A percentile compares a stretch with the other conserved stretches of the same genome.
phyloP scores from a whole-genome alignment of 345 rosid genomes.

The Gossypium arboreum region DNA sequence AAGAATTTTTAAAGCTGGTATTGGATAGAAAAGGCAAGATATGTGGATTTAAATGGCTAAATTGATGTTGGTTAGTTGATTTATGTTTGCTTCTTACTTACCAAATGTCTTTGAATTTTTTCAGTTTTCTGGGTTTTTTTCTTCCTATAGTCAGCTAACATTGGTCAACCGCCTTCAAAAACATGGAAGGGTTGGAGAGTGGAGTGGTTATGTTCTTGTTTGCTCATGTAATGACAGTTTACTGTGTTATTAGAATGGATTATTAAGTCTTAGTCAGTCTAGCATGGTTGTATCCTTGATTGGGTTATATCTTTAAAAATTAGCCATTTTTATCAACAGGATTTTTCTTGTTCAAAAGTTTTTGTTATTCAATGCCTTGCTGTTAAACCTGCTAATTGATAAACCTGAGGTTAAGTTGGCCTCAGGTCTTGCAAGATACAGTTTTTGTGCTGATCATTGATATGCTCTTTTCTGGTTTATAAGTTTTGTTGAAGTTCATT shows the following conservation, averaged over 20 bases:
- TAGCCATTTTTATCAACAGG: not conserved
- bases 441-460: not conserved
- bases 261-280: not conserved
- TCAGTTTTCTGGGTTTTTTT: no score
- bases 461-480: not conserved
- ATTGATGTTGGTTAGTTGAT: not conserved
- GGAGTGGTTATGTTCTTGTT: not conserved
- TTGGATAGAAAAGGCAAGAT: not conserved
- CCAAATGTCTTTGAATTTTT: no score
- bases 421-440: not conserved
- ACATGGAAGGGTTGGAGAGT: not conserved
- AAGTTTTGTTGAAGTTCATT: not conserved
- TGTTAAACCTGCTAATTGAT: no score
- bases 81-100: no score
- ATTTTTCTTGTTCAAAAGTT: no score
- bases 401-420: no score
- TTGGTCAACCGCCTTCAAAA: not conserved
- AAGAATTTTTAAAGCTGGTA: not conserved
- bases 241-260: not conserved
- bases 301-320: not conserved
- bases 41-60: not conserved
- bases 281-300: not conserved
- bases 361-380: no score
- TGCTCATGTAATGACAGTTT: not conserved
- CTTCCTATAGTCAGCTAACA: not conserved